phyloP scores from a whole-genome alignment of 2,329 filamentous ascomycete species.

The Passalora sequoiae region DNA sequence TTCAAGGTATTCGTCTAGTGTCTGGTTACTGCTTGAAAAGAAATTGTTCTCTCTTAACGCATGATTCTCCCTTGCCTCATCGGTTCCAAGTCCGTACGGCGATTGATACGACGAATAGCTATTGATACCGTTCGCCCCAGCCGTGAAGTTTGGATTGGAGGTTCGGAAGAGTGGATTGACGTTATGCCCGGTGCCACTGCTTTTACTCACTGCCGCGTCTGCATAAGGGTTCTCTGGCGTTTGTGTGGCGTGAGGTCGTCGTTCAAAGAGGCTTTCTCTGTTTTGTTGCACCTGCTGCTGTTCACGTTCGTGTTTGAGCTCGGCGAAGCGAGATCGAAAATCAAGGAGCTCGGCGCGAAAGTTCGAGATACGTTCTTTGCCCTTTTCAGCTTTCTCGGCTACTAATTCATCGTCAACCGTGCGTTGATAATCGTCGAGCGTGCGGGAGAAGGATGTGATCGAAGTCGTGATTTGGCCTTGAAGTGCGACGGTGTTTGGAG shows the following conservation, averaged over 20 bases:
- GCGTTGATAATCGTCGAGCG: conserved; percentile 83
- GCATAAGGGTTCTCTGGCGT: conserved; percentile 93
- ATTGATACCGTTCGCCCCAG: conserved; percentile 34
- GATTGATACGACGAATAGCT: conserved; percentile 37
- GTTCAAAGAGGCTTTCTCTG: conserved; percentile 75
- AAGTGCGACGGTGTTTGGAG: conserved; percentile 51
- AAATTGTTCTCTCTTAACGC: conserved; percentile 87
- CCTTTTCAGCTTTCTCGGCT: conserved; percentile 85
- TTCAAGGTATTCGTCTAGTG: conserved; percentile 90
- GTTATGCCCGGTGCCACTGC: conserved; percentile 27
- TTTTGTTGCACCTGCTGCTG: conserved; percentile 48
- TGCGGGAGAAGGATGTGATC: conserved; percentile 76
- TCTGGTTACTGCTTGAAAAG: conserved; percentile 72
- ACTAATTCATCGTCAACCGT: conserved; percentile 86
- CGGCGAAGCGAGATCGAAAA: conserved; percentile 71
- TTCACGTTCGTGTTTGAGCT: conserved; percentile 70
- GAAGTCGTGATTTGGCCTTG: conserved; percentile 71
- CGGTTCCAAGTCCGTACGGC: conserved; percentile 33
- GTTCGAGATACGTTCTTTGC: conserved; percentile 74
- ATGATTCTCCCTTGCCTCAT: conserved; percentile 61
- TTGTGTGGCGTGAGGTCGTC: conserved; percentile 63
- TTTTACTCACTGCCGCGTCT: conserved; percentile 43
- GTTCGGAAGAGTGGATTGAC: conserved; percentile 36
- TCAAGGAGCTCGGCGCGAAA: conserved; percentile 79
- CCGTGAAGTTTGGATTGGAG: conserved; percentile 33